Percentiles rank a stretch among this genome's conserved stretches.
These are phyloP conservation scores for Leucocoprinus sp. DNA, from an alignment of 768 basidiomycete genomes.

Conservation along the genomic window DNA sequence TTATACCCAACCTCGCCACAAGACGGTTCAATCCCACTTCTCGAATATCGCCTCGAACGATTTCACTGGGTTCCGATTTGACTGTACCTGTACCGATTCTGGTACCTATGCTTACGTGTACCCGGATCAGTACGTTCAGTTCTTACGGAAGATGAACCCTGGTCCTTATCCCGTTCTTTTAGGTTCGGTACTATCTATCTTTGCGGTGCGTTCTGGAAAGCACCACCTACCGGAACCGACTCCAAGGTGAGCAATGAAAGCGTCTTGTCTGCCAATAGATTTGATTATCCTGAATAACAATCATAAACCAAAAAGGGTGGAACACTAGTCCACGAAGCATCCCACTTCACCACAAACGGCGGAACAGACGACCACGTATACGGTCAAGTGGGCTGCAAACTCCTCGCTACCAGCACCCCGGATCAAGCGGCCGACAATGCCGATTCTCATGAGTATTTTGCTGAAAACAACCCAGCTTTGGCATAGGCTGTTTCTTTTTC, in stretches of 20 bases:
- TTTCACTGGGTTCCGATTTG: slow-evolving; percentile 26
- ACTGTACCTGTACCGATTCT: slow-evolving; percentile 29
- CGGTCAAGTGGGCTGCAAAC: slow-evolving; percentile 34
- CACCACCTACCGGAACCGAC: slow-evolving; percentile 38
- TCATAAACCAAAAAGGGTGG: slow-evolving; percentile 17
- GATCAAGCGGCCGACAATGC: slow-evolving; percentile 31
- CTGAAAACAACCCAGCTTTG: slow-evolving; percentile 37
- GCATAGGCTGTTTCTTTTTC: no score
- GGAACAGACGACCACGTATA: slow-evolving; percentile 39
- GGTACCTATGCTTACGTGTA: slow-evolving; percentile 31
- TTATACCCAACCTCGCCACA: slow-evolving; percentile 28
- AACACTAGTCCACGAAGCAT: slow-evolving; percentile 33
- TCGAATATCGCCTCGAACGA: slow-evolving; percentile 24
- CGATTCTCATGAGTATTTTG: slow-evolving; percentile 40
- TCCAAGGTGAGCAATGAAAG: slow-evolving; percentile 32
- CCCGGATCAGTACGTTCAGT: slow-evolving; percentile 20
- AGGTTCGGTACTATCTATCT: slow-evolving; percentile 35
- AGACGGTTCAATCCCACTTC: slow-evolving; percentile 32
- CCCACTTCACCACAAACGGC: slow-evolving; percentile 36
- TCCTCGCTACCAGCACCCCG: slow-evolving; percentile 33
- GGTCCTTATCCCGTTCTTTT: background rate
- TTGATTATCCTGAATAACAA: background rate
- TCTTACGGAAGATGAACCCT: background rate
- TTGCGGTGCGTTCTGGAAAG: slow-evolving; percentile 42
- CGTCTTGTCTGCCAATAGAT: no score